Base-by-base conservation (phyloP, 768 basidiomycete species). In the Lactarius hengduanensis region DNA sequence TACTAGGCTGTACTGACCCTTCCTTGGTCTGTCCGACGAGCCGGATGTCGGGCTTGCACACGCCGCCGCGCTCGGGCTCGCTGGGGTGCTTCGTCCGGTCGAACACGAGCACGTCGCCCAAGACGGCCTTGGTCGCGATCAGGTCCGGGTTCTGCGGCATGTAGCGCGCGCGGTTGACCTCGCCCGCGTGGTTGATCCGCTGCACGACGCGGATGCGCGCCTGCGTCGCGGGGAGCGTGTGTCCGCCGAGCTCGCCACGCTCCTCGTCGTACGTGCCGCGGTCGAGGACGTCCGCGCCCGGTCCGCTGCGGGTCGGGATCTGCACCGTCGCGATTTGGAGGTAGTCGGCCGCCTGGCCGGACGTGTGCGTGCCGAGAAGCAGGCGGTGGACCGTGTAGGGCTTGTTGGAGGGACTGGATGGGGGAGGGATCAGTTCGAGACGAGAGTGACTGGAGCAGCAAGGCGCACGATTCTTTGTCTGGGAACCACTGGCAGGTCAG, bases 401-500 rank as follows among this genome's bases (percentile, higher is more conserved):
- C 73, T 95, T 96, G 78, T 91, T 89, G 63, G 89, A 79, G 22
- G 94, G 92, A 65, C 94, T 97, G 69, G 20, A 61, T 97, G 69
- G n/a, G 62, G 40, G 5, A 9, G 45, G 22, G 40, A 50, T 40
- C 36, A 34, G n/a, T 65, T 54, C 11, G 30, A n/a, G 36, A 47
- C 11, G 36, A 47, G 41, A 57, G 59, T 34, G 55, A 40, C 50
- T 11, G 63, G 43, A 34, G 4, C 20, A 34, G 4, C 20, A 45
- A 16, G 13, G 78, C 92, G 74, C 72, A 96, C 96, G 86, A 85
- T 78, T 98, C 93, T 77, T 88, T 90, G 81, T 99, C 97, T 0
- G 97, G 97, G 77, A 99, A 92, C 97, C 97, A 99, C 79, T 98
- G 97, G 76, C 93, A 95, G 5, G 97, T 99, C 73, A 99, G 76